A percentile compares a stretch with the other conserved stretches of the same genome.
Evolutionary conservation across 257 asterid species (phyloP).

Genomic region (Jasminum sambac): DNA sequence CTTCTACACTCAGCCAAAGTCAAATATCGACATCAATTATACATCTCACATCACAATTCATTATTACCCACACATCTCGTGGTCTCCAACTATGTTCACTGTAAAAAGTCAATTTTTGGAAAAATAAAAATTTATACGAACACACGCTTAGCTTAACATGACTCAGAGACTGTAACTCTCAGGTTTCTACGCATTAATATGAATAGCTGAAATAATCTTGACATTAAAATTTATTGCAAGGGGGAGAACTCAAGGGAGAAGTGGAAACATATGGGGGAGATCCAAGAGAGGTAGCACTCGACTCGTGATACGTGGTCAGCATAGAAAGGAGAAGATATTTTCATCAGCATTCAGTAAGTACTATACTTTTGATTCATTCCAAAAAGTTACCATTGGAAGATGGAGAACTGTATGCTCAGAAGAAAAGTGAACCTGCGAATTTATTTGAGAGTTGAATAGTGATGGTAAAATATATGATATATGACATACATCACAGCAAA

Average conservation of each 20-base stretch:
- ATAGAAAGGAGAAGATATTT: background rate
- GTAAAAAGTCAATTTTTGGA: no score
- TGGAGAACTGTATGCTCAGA: background rate
- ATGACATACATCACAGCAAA: background rate
- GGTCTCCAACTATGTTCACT: no score
- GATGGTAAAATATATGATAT: background rate
- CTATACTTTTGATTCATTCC: background rate
- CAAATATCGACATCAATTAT: no score
- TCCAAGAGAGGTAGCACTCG: background rate
- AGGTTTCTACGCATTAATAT: background rate
- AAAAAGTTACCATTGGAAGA: background rate
- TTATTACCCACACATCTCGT: no score
- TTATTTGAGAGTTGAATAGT: background rate
- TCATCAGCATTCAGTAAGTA: background rate
- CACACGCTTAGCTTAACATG: background rate
- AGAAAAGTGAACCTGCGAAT: background rate
- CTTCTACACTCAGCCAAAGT: no score
- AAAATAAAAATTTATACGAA: no score
- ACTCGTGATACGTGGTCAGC: background rate
- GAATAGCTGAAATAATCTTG: background rate
- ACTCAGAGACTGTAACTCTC: background rate
- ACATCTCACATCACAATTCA: no score
- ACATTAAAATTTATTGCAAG: slow-evolving; percentile 1
- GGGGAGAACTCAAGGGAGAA: background rate
- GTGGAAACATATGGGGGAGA: background rate